phyloP scores from a whole-genome alignment of 257 asterid species.

The Ajuga chamaepitys region DNA sequence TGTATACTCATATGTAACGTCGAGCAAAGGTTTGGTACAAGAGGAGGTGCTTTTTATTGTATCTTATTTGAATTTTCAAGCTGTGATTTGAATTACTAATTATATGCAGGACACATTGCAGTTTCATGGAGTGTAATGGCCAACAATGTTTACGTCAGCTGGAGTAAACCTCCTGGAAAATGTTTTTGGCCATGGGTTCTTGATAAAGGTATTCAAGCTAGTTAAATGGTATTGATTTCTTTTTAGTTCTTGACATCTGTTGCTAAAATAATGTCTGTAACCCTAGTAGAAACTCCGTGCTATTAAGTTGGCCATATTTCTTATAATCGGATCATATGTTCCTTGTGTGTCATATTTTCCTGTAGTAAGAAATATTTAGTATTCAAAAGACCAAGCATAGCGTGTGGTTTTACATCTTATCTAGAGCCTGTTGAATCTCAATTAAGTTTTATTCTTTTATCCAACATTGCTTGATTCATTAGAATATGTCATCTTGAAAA shows the following conservation, averaged over 20 bases:
- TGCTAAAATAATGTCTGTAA: too few relatives aligned
- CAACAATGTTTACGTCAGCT: constrained; percentile 98
- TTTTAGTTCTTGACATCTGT: too few relatives aligned
- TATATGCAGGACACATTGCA: constrained; percentile 89
- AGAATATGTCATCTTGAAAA: background rate
- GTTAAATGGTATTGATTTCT: too few relatives aligned
- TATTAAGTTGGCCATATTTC: background rate
- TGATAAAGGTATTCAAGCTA: constrained; percentile 96
- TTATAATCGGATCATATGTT: background rate
- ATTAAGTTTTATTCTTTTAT: too few relatives aligned
- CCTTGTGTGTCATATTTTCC: too few relatives aligned
- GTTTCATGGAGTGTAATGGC: constrained; percentile 99
- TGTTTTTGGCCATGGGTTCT: constrained; percentile 97
- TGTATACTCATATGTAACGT: constrained; percentile 88
- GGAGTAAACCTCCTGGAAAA: constrained; percentile 73
- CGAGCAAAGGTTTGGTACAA: constrained; percentile 94
- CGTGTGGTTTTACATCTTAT: background rate
- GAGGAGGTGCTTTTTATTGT: constrained; percentile 61
- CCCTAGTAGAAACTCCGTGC: background rate
- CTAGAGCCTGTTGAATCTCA: background rate
- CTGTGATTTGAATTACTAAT: background rate
- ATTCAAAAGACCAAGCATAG: background rate
- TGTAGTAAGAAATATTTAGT: too few relatives aligned
- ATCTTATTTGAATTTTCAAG: background rate
- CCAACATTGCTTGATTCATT: background rate